These are phyloP conservation scores for Coemansia interrupta DNA, from an alignment of 192 early-diverging fungal genomes.

Conservation along the genomic window DNA sequence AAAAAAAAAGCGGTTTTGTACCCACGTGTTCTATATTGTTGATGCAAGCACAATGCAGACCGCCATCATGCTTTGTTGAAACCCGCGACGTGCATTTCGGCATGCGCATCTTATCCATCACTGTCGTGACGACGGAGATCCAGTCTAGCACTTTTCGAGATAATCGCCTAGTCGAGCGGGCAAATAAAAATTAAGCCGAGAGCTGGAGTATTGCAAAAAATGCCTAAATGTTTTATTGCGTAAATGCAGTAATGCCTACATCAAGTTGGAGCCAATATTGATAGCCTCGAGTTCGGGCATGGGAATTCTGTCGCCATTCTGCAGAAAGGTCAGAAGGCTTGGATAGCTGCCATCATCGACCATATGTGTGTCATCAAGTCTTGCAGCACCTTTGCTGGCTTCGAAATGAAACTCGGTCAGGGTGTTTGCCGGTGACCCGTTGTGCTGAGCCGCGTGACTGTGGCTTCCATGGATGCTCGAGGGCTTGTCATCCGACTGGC, in stretches of 20 bases:
- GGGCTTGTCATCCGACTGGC: constrained; percentile 22
- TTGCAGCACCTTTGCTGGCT: not conserved
- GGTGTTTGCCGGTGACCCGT: constrained; percentile 43
- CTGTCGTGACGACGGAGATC: too few species aligned
- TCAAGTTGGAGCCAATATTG: constrained; percentile 37
- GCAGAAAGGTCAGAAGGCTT: constrained; percentile 39
- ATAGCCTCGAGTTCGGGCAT: constrained; percentile 42
- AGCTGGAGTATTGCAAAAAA: too few species aligned
- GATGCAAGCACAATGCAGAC: not conserved
- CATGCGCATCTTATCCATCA: too few species aligned
- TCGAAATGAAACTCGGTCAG: constrained; percentile 47
- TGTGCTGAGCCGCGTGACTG: constrained; percentile 1
- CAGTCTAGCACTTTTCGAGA: too few species aligned
- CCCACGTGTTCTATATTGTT: too few species aligned
- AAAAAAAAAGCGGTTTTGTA: not conserved
- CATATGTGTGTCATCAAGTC: not conserved
- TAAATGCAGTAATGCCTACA: constrained; percentile 13
- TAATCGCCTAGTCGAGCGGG: not conserved
- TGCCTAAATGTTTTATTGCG: not conserved
- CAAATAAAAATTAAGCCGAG: not conserved
- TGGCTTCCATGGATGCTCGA: not conserved
- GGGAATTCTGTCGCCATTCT: constrained; percentile 47
- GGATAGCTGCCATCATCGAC: constrained; percentile 24
- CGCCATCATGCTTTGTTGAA: not conserved
- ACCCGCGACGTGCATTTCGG: too few species aligned